Evolutionary conservation across 257 asterid genomes (phyloP).

Genomic region (Solanum appendiculatum): DNA sequence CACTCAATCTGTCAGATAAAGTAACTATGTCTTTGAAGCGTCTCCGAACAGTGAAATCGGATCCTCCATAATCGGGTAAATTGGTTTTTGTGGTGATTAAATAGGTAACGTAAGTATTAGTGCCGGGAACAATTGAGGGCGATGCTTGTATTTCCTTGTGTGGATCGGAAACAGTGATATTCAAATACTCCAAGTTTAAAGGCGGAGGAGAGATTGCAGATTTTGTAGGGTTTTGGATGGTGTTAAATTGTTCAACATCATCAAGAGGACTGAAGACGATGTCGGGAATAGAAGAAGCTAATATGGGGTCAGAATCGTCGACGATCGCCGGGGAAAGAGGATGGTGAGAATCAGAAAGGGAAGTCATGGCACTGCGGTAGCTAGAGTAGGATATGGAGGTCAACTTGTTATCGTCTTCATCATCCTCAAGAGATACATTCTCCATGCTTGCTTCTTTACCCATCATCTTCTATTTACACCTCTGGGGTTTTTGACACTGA

Average conservation of each 20-base stretch:
- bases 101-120: constrained; percentile 60
- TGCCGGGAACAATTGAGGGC: constrained; percentile 79
- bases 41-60: constrained; percentile 62
- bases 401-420: constrained; percentile 16
- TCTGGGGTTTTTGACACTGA: background rate
- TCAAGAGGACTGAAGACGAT: constrained; percentile 30
- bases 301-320: constrained; percentile 54
- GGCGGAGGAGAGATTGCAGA: constrained; percentile 24
- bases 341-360: constrained; percentile 41
- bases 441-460: constrained; percentile 37
- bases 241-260: constrained; percentile 25
- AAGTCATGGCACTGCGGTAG: constrained; percentile 66
- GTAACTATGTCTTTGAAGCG: constrained; percentile 85
- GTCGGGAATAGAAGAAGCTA: constrained; percentile 31
- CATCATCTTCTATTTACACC: constrained; percentile 14
- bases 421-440: constrained; percentile 43
- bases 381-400: constrained; percentile 50
- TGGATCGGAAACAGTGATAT: constrained; percentile 69
- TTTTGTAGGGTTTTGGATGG: constrained; percentile 24
- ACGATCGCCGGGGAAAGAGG: constrained; percentile 34
- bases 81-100: constrained; percentile 70
- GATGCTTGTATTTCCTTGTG: constrained; percentile 72
- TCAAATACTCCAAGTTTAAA: constrained; percentile 47
- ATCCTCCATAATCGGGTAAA: constrained; percentile 46
- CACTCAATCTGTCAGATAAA: constrained; percentile 73